A percentile compares a stretch with the other conserved stretches of the same genome.
phyloP scores from a whole-genome alignment of 2,329 filamentous ascomycete genomes.

The Arthrobotrys conoides region DNA sequence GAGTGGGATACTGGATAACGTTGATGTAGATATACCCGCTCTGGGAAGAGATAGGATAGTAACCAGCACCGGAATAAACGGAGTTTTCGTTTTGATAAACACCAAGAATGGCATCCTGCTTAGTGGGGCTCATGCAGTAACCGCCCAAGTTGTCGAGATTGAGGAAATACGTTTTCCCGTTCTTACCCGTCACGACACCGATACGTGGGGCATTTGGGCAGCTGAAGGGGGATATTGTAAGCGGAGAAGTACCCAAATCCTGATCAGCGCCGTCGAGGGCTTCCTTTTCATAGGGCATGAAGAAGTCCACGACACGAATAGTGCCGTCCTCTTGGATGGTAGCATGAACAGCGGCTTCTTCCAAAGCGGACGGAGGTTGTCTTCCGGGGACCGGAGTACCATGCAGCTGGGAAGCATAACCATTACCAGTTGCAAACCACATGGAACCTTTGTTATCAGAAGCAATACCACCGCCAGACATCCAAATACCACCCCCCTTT shows the following conservation, averaged over 20 bases:
- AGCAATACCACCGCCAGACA: constrained; percentile 70
- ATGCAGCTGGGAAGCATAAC: constrained; percentile 69
- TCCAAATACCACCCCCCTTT: constrained; percentile 69
- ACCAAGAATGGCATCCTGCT: constrained; percentile 68
- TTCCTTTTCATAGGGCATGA: constrained; percentile 71
- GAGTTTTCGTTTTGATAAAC: constrained; percentile 70
- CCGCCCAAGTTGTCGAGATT: constrained; percentile 71
- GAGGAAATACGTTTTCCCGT: constrained; percentile 71
- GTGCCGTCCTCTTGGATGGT: constrained; percentile 69
- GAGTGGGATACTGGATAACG: constrained; percentile 72
- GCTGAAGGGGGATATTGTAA: constrained; percentile 69
- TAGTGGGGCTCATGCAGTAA: constrained; percentile 69
- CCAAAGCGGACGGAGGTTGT: constrained; percentile 69
- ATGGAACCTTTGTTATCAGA: constrained; percentile 70
- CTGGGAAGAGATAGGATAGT: constrained; percentile 68
- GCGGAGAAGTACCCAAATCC: constrained; percentile 70
- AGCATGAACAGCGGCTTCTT: constrained; percentile 71
- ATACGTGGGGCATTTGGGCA: constrained; percentile 69
- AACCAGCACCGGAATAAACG: constrained; percentile 70
- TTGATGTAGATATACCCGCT: constrained; percentile 71
- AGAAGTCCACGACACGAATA: constrained; percentile 69
- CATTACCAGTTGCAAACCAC: constrained; percentile 70
- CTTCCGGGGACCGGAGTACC: constrained; percentile 69
- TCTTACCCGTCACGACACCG: constrained; percentile 71
- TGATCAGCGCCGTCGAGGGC: constrained; percentile 70